phyloP scores from a whole-genome alignment of 257 asterid species.

The Phtheirospermum japonicum region DNA sequence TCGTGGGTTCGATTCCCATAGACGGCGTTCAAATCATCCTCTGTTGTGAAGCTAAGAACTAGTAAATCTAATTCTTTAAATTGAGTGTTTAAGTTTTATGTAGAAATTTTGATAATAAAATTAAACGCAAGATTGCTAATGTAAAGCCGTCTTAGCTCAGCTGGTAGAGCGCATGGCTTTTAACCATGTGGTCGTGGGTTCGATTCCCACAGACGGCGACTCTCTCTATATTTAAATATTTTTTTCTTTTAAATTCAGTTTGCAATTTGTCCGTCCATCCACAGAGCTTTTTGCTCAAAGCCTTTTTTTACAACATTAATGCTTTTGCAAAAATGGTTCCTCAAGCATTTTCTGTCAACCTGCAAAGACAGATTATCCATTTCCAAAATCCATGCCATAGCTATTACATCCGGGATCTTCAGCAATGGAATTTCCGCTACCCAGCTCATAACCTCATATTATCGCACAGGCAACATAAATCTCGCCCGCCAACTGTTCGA shows the following conservation, averaged over 20 bases:
- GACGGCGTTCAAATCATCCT: too few species aligned
- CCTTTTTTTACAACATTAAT: constrained; percentile 21
- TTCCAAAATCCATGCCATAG: constrained; percentile 49
- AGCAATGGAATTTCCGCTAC: constrained; percentile 32
- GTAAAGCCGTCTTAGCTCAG: constrained; percentile 30
- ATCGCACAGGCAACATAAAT: constrained; percentile 35
- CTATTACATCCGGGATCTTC: constrained; percentile 53
- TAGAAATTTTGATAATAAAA: too few species aligned
- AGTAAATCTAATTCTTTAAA: too few species aligned
- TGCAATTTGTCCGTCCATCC: too few species aligned
- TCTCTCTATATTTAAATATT: neutral
- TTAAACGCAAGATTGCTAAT: too few species aligned
- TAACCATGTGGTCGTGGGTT: constrained; percentile 97
- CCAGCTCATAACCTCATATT: constrained; percentile 48
- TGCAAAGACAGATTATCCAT: constrained; percentile 41
- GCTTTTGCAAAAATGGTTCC: constrained; percentile 42
- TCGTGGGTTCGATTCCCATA: constrained; percentile 14
- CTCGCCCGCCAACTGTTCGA: constrained; percentile 66
- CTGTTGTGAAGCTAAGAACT: too few species aligned
- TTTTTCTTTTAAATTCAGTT: neutral
- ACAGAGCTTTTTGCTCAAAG: neutral
- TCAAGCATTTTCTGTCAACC: constrained; percentile 37
- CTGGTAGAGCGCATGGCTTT: constrained; percentile 74
- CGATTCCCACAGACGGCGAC: constrained; percentile 95
- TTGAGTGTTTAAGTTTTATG: too few species aligned